These are phyloP conservation scores for Mycena haematopus DNA, from an alignment of 768 basidiomycete genomes.

Conservation along the genomic window DNA sequence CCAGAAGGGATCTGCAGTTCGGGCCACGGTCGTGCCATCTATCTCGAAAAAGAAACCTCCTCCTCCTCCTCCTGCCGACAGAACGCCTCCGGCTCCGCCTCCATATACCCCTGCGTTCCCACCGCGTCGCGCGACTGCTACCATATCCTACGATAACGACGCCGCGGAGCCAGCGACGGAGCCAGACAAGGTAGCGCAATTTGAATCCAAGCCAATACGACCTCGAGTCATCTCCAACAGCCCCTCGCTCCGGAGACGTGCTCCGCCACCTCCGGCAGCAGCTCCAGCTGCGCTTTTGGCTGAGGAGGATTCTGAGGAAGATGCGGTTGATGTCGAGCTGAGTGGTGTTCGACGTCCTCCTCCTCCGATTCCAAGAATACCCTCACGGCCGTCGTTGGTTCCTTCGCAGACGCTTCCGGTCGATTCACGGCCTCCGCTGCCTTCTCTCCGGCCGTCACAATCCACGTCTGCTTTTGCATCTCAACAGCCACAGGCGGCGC, in stretches of 20 bases:
- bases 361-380: slow-evolving; percentile 20
- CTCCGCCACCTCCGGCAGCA: too few relatives aligned
- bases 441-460: slow-evolving; percentile 12
- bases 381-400: slow-evolving; percentile 13
- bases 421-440: slow-evolving; percentile 18
- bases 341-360: slow-evolving; percentile 17
- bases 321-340: not conserved
- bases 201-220: slow-evolving; percentile 18
- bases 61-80: slow-evolving; percentile 20
- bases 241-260: slow-evolving; percentile 11
- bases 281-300: slow-evolving; percentile 10
- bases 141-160: slow-evolving; percentile 14
- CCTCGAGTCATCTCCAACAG: slow-evolving; percentile 19
- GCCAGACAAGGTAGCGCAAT: slow-evolving; percentile 13
- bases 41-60: slow-evolving; percentile 20
- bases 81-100: slow-evolving; percentile 15
- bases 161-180: slow-evolving; percentile 17
- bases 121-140: slow-evolving; percentile 19
- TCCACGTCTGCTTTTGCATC: slow-evolving; percentile 16
- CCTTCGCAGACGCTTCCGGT: slow-evolving; percentile 3
- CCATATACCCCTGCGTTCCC: slow-evolving; percentile 27
- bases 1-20: slow-evolving; percentile 18
- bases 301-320: slow-evolving; percentile 15
- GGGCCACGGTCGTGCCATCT: slow-evolving; percentile 1
- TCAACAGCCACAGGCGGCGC: slow-evolving; percentile 16